These are phyloP conservation scores for Lactifluus piperatus DNA, from an alignment of 768 basidiomycete genomes.

Conservation along the genomic window DNA sequence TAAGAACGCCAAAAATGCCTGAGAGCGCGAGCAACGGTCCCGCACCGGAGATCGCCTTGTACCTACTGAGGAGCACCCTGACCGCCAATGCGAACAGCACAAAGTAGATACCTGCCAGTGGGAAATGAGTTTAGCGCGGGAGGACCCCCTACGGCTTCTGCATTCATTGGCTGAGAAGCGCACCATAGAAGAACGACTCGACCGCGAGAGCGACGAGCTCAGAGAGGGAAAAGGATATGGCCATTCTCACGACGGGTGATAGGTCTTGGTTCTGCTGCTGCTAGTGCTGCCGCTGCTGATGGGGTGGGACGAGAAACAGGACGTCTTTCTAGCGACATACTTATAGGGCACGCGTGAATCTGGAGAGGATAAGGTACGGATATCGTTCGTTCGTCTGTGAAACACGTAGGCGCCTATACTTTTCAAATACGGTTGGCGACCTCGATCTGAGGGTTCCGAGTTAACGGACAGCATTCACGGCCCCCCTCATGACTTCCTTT, in stretches of 20 bases:
- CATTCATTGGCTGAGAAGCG: not conserved
- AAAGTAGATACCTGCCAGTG: slow-evolving; percentile 16
- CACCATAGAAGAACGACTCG: slow-evolving; percentile 17
- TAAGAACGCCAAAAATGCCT: slow-evolving; percentile 8
- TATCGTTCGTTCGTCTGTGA: not conserved
- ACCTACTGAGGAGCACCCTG: slow-evolving; percentile 11
- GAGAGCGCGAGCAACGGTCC: slow-evolving; percentile 9
- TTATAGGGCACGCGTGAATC: not conserved
- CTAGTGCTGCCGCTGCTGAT: not conserved
- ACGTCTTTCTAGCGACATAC: not conserved
- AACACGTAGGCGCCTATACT: not conserved
- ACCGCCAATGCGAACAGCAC: not conserved
- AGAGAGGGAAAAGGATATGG: slow-evolving; percentile 15
- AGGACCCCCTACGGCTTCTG: not conserved
- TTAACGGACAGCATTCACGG: not conserved
- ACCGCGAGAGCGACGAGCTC: slow-evolving; percentile 15
- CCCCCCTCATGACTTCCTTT: slow-evolving; percentile 5
- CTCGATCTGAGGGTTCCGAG: slow-evolving; percentile 1
- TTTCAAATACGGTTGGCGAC: not conserved
- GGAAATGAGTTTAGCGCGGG: not conserved
- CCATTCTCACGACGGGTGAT: not conserved
- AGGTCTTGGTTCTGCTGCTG: not conserved
- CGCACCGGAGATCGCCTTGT: slow-evolving; percentile 9
- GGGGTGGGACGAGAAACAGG: not conserved
- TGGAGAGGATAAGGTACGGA: slow-evolving; percentile 7